A percentile compares a stretch with the other conserved stretches of the same genome.
Conservation (phyloP, 768 basidiomycete species). For the Postia placenta region DNA sequence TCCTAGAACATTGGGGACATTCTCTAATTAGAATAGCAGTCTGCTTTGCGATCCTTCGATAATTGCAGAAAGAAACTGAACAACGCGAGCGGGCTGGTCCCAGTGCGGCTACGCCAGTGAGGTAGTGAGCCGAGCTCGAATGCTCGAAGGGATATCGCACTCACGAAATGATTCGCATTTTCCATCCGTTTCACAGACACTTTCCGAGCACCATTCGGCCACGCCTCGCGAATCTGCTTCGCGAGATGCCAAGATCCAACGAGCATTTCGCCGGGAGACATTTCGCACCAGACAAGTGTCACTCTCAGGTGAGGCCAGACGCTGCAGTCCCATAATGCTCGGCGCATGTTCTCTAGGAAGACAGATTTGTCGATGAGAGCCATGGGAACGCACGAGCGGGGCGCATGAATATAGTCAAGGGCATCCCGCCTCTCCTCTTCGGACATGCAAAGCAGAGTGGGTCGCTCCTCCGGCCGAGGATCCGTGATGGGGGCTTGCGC, state of each 20-base stretch:
- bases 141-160: not conserved
- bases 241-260: not conserved
- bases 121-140: not conserved
- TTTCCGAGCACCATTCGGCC: not conserved
- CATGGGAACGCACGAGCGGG: not conserved
- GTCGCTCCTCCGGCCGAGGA: not conserved
- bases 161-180: slow-evolving; percentile 4
- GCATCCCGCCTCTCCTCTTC: not conserved
- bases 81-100: not conserved
- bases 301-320: slow-evolving; percentile 2
- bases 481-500: not conserved
- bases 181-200: not conserved
- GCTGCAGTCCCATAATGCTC: not conserved
- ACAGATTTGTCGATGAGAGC: not conserved
- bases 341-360: slow-evolving; percentile 4
- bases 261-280: not conserved
- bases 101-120: not conserved
- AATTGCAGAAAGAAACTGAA: not conserved
- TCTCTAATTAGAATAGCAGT: too few relatives aligned
- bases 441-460: not conserved
- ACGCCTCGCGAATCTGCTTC: not conserved
- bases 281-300: slow-evolving; percentile 5
- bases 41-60: too few relatives aligned
- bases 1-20: too few relatives aligned
- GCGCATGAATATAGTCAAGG: not conserved